Base-by-base conservation (phyloP, 805 yeast species). In the Monosporozyma unispora region DNA sequence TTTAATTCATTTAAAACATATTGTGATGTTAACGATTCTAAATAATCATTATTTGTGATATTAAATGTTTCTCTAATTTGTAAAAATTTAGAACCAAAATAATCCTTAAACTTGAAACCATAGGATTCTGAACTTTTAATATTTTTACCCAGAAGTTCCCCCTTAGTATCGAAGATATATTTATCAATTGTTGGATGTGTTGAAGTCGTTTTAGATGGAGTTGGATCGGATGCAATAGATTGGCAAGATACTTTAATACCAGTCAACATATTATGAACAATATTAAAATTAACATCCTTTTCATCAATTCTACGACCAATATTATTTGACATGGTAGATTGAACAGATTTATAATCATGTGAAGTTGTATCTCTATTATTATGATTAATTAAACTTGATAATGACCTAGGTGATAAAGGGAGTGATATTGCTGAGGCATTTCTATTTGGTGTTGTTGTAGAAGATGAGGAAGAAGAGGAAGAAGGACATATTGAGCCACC, bases 191-290 rank as follows among this genome's bases (percentile, higher is more conserved):
- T 87, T 84, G 23, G 81, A 80, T 10, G 78, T 70, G 28, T 68
- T 71, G 64, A 89, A 93, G 63, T 91, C 96, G 14, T 71, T 75
- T 9, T 55, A 83, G 1, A 75, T 75, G 0, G 97, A 89, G 8
- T 31, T n/a, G 35, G 35, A 5, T 31, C 18, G 14, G 35, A 31
- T 12, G 16, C 35, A 31, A 31, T 31, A 3, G 35, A 31, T 31
- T 31, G 35, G 7, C 35, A 31, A 14, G 35, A 31, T 12, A 89
- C 95, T 50, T 99, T 76, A 45, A 93, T 93, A 2, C 99, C 99
- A 0, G 98, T 90, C 50, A 95, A 76, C 97, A 93, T 91, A 66
- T 91, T 90, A 67, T 93, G 93, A 1, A 97, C 99, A 74, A 91
- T 81, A 25, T 89, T 87, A 60, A 84, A 93, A 65, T 90, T 93